Evolutionary conservation across 164 flowering plant species (phyloP), one percentile per base, ranked within the genome.

Genomic region (Amborella trichopoda): DNA sequence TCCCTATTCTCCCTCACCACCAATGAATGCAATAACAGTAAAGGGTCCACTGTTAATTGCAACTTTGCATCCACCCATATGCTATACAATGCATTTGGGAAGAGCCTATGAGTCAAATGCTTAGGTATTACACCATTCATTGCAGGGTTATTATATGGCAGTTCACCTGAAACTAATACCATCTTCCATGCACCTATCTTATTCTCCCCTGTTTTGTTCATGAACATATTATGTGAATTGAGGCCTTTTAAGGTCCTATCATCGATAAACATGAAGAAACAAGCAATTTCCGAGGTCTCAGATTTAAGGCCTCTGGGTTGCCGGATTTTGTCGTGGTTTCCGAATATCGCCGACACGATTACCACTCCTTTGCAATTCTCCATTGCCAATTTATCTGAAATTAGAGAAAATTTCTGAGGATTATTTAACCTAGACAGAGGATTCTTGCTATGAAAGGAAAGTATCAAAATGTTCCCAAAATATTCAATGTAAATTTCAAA

Each of bases 21-120:
- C 3, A 88, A 69, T 19, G 96, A 66, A 51, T 84, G 89, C 19
- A 91, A 60, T 61, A 93, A 46, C 56, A 91, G 47, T 27, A 88
- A 48, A 1, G 99, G 99, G 68, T 87, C 99, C 6, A 79, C 76
- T 60, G 73, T 75, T 21, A 93, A 64, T 44, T 87, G 94, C 48
- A 93, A 41, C 63, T 88, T 93, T 0, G 94, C 96, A 42, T 93
- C 99, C 2, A 80, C 19, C 99, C 99, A 93, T 30, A 93, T 68
- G 58, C 96, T 88, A 52, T 69, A 93, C 53, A 68, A 72, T 0
- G 99, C 61, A 48, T 77, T 84, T 2, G 94, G 91, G 48, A 93
- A 87, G 18, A 93, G 76, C 40, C 98, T 69, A 33, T 90, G 98
- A 25, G 78, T 71, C 24, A 90, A 59, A 50, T 82, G 77, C 34